Evolutionary conservation across 1,139 yeast species (phyloP).

Genomic region (Suhomyces panamericanus): DNA sequence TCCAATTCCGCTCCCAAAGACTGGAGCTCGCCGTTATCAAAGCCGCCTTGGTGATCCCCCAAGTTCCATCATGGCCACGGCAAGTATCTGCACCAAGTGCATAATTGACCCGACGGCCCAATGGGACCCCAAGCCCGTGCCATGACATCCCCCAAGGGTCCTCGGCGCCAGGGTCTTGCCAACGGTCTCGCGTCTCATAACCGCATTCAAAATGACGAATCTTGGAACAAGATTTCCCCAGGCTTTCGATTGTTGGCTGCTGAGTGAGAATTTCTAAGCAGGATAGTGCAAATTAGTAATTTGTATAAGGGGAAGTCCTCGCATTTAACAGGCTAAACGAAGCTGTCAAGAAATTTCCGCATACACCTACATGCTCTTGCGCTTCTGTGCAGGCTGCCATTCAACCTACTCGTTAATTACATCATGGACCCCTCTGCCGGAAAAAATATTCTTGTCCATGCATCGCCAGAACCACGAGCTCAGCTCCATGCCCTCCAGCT

Average conservation of each 20-base stretch:
- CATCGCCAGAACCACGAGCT: background rate
- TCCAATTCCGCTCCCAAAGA: too few species aligned
- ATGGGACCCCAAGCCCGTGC: too few species aligned
- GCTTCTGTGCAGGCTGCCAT: background rate
- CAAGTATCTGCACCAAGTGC: too few species aligned
- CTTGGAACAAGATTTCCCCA: background rate
- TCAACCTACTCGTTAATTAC: slow-evolving; percentile 1
- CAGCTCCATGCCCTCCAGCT: background rate
- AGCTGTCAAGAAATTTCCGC: slow-evolving; percentile 7
- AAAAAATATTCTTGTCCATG: slow-evolving; percentile 2
- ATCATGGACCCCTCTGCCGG: background rate
- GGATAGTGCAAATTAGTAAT: slow-evolving; percentile 6
- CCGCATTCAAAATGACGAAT: background rate
- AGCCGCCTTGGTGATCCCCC: background rate
- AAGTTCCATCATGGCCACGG: background rate
- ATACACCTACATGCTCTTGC: background rate
- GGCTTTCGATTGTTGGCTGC: background rate
- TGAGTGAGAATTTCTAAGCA: slow-evolving; percentile 4
- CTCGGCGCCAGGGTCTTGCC: slow-evolving; percentile 2
- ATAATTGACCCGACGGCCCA: background rate
- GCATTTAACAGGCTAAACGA: slow-evolving; percentile 1
- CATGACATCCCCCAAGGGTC: background rate
- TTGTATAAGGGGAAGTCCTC: background rate
- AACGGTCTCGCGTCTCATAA: slow-evolving; percentile 1
- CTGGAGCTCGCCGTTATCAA: too few species aligned